These are phyloP conservation scores for Saccharomyces eubayanus DNA, from an alignment of 805 yeast species.

Conservation along the genomic window DNA sequence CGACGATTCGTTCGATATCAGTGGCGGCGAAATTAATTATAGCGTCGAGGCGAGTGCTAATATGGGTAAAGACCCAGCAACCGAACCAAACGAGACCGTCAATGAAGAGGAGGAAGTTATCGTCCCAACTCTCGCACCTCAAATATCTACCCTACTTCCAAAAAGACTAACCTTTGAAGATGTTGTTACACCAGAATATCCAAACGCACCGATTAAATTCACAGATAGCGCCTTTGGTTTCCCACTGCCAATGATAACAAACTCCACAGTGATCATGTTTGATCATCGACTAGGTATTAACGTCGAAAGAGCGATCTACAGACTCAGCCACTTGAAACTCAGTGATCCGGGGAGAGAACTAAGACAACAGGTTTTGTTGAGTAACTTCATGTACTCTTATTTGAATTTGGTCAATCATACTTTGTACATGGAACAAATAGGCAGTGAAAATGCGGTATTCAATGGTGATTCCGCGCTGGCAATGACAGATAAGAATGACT, in stretches of 20 bases:
- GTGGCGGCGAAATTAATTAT: conserved; percentile 2
- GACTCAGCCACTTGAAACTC: conserved; percentile 84
- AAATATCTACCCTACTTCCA: conserved; percentile 17
- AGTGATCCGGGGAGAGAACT: conserved; percentile 90
- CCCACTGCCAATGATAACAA: conserved; percentile 74
- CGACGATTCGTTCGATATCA: conserved; percentile 18
- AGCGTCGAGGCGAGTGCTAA: neutral
- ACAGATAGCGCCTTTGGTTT: conserved; percentile 83
- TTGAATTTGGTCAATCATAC: conserved; percentile 91
- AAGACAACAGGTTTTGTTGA: conserved; percentile 82
- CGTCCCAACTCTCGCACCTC: neutral
- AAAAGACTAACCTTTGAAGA: conserved; percentile 31
- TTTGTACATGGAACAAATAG: conserved; percentile 59
- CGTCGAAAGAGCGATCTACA: conserved; percentile 90
- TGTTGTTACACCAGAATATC: conserved; percentile 33
- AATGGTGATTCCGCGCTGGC: neutral
- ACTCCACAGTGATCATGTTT: conserved; percentile 69
- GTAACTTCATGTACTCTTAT: conserved; percentile 97
- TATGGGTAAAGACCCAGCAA: neutral
- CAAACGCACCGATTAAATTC: conserved; percentile 50
- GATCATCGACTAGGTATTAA: conserved; percentile 87
- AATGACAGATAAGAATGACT: conserved; percentile 11
- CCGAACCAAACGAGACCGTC: neutral
- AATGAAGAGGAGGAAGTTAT: conserved; percentile 4
- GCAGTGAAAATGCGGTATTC: conserved; percentile 7